Conservation (phyloP, 805 yeast species). For the Kazachstania taianensis region DNA sequence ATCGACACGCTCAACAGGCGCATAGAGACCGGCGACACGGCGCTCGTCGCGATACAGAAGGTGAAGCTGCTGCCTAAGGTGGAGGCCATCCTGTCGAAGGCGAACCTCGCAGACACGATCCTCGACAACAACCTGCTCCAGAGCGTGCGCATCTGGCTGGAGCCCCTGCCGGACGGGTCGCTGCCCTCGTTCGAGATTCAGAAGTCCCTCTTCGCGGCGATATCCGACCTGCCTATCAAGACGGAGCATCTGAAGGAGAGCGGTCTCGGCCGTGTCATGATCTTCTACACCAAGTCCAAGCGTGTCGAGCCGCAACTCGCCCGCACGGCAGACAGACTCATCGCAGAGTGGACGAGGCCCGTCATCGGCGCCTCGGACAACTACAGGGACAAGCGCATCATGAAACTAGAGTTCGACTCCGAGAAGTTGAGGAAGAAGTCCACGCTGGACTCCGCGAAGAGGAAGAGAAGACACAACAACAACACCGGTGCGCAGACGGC, state of each 20-base stretch:
- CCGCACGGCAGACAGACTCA: constrained; percentile 78
- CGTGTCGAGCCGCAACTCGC: constrained; percentile 82
- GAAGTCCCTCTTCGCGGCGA: constrained; percentile 67
- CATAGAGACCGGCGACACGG: constrained; percentile 30
- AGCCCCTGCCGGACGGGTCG: constrained; percentile 95
- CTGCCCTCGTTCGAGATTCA: constrained; percentile 97
- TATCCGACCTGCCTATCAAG: constrained; percentile 77
- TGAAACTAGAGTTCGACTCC: constrained; percentile 58
- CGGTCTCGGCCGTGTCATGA: constrained; percentile 85
- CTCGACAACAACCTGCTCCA: constrained; percentile 89
- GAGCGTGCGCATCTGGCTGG: constrained; percentile 93
- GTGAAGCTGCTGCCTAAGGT: constrained; percentile 74
- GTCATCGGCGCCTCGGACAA: constrained; percentile 92
- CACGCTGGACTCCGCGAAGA: constrained; percentile 25
- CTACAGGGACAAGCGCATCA: constrained; percentile 76
- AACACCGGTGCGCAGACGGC: constrained; percentile 9
- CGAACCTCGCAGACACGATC: constrained; percentile 81
- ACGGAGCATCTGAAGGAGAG: constrained; percentile 91
- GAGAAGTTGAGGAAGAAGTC: constrained; percentile 35
- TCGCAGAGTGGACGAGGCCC: constrained; percentile 98
- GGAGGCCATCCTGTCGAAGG: constrained; percentile 61
- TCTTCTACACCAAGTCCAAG: constrained; percentile 86
- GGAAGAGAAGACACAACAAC: constrained; percentile 18
- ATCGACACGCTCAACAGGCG: constrained; percentile 40
- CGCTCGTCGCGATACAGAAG: constrained; percentile 45